phyloP scores from a whole-genome alignment of 1,139 yeast genomes.

The Spencermartinsiella ligniputridi region DNA sequence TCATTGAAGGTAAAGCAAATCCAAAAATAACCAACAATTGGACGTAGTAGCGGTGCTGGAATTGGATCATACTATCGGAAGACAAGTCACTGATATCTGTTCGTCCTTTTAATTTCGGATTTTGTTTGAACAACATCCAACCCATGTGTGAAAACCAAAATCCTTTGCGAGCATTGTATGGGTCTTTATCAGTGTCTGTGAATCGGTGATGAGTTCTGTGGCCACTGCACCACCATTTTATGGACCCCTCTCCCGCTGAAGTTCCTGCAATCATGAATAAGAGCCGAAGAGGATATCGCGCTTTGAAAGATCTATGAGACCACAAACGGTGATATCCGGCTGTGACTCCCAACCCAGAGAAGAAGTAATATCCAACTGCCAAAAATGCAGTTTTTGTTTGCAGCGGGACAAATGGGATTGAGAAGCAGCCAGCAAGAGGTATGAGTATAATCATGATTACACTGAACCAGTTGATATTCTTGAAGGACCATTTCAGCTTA shows the following conservation, averaged over 20 bases:
- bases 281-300: constrained; percentile 62
- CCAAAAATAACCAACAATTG: constrained; percentile 62
- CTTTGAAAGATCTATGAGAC: constrained; percentile 87
- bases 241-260: constrained; percentile 93
- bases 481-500: too few relatives aligned
- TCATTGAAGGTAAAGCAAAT: constrained; percentile 64
- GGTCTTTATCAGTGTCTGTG: constrained; percentile 95
- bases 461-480: constrained; percentile 92
- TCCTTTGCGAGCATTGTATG: constrained; percentile 94
- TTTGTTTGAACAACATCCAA: constrained; percentile 93
- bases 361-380: constrained; percentile 57
- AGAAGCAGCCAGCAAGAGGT: constrained; percentile 60
- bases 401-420: constrained; percentile 56
- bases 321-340: constrained; percentile 91
- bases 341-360: constrained; percentile 87
- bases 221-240: constrained; percentile 98
- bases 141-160: constrained; percentile 96
- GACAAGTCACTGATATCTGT: constrained; percentile 93
- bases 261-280: constrained; percentile 85
- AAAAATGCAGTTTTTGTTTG: constrained; percentile 55
- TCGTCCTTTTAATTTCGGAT: constrained; percentile 91
- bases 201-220: constrained; percentile 97
- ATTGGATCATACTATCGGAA: constrained; percentile 83
- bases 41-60: constrained; percentile 91
- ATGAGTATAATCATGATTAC: constrained; percentile 66